Evolutionary conservation across 495 filamentous ascomycete species (phyloP), one percentile per base, ranked within the genome.

Genomic region (Neurospora cerealis): DNA sequence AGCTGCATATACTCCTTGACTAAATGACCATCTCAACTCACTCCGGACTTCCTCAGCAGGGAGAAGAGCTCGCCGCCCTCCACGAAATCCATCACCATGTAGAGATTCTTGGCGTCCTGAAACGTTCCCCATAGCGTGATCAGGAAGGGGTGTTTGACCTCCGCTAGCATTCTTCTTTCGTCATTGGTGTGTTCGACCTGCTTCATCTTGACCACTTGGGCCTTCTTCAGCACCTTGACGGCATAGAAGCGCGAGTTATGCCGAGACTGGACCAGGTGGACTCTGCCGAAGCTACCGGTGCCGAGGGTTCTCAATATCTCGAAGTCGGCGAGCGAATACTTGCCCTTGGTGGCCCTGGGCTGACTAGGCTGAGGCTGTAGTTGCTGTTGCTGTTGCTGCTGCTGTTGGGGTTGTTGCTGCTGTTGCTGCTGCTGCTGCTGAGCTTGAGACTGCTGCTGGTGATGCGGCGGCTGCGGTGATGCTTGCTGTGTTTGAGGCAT

Each of bases 41-140:
- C 96, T 87, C 97, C 96, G 44, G 95, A 98, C 83, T 98, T 98
- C 73, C 96, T 89, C 72, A 99, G 85, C 76, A 98, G 81, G 78
- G 95, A 98, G 82, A 99, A 99, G 70, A 99, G 86, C 85, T 99
- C 96, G 73, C 96, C 96, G 76, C 96, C 96, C 82, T 99, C 96
- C n/a, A 99, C 93, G 85, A 99, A 99, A 79, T 98, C 96, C 96
- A 99, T 98, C 76, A 99, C 96, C 96, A 99, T 98, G 86, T 99
- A 99, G 28, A 99, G 84, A 80, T 99, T 98, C 81, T 90, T 91
- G 24, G 92, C 87, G 77, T 98, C 96, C 81, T 98, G 94, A 81
- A 97, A 99, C 21, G 96, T 99, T 41, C 96, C 96, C 96, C 96
- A 98, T 66, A 99, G 83, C 3, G 96, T 98, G 78, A 99, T 95